Base-by-base conservation (phyloP, 345 rosid species). In the Camelina laxa region DNA sequence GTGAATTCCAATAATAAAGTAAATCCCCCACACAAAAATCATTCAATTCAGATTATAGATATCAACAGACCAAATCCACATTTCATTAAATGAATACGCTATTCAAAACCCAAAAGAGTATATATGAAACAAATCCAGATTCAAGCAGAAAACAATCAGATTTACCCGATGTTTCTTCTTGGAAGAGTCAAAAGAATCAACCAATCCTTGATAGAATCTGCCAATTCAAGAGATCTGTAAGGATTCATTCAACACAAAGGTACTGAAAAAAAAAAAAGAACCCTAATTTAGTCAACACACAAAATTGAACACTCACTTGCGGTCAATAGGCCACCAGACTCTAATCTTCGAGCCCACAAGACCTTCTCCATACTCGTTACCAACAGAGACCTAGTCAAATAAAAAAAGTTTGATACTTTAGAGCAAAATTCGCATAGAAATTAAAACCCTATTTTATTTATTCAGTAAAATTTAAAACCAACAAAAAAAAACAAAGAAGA, bases 291-390 rank as follows among this genome's bases (percentile, higher is more conserved):
- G 39, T 1, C 13, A 27, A 27, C 30, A 27, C 2, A 12, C 7
- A 14, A 11, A 16, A 68, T 60, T 16, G 21, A 39, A 2, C 5
- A 24, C 80, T 71, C 67, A 77, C 80, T 39, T 15, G 3, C 8
- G 16, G 35, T 77, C 80, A 1, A 65, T 0, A 3, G 76, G 80
- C 80, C 76, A 77, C 80, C 80, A 77, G 30, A 77, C 76, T 39
- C 27, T 30, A 8, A 77, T 5, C 58, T 54, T 71, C 4, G 76
- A 56, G n/a, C 76, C 76, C 8, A 77, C 57, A 14, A 77, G 33
- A 7, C n/a, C 51, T 35, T 44, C 35, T 8, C 57, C 74, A 19
- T 30, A 33, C 5, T 45, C 33, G 0, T 9, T 45, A 59, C 30
- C 30, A 30, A 1, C 14, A 70, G 55, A 33, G 30, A 16, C 33